Conservation (phyloP, 345 rosid genomes). For the Pseudoturritis turrita region DNA sequence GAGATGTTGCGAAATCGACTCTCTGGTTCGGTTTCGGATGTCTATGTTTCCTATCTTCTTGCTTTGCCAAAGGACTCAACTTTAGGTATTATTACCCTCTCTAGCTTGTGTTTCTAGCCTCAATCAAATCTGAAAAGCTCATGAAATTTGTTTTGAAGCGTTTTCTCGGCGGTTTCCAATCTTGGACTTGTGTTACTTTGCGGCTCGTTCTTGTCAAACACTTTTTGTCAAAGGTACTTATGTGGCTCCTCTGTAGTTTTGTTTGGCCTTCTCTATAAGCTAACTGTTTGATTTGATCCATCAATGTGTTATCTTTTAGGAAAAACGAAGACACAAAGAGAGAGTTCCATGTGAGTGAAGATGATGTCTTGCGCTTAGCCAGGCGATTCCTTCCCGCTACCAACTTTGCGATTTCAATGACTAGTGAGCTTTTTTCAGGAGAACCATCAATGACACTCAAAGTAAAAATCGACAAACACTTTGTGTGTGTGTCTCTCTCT, state of each 20-base stretch:
- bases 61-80: slow-evolving; percentile 66
- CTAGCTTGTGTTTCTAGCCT: background rate
- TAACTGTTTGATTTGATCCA: background rate
- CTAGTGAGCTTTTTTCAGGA: slow-evolving; percentile 75
- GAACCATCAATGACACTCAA: slow-evolving; percentile 93
- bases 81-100: slow-evolving; percentile 45
- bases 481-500: background rate
- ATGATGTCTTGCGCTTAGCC: slow-evolving; percentile 58
- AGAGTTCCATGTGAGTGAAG: slow-evolving; percentile 58
- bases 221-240: slow-evolving; percentile 61
- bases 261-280: background rate
- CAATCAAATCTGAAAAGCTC: background rate
- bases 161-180: slow-evolving; percentile 66
- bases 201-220: slow-evolving; percentile 77
- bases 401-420: slow-evolving; percentile 68
- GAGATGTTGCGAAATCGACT: slow-evolving; percentile 74
- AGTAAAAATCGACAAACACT: slow-evolving; percentile 31
- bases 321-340: slow-evolving; percentile 37
- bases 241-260: background rate
- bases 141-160: slow-evolving; percentile 35
- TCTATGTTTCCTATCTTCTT: slow-evolving; percentile 66
- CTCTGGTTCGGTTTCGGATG: slow-evolving; percentile 91
- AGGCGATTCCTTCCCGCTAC: slow-evolving; percentile 66
- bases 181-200: slow-evolving; percentile 78
- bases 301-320: slow-evolving; percentile 33